Conservation (phyloP, 2,329 filamentous ascomycete species). For the Alternaria panax region DNA sequence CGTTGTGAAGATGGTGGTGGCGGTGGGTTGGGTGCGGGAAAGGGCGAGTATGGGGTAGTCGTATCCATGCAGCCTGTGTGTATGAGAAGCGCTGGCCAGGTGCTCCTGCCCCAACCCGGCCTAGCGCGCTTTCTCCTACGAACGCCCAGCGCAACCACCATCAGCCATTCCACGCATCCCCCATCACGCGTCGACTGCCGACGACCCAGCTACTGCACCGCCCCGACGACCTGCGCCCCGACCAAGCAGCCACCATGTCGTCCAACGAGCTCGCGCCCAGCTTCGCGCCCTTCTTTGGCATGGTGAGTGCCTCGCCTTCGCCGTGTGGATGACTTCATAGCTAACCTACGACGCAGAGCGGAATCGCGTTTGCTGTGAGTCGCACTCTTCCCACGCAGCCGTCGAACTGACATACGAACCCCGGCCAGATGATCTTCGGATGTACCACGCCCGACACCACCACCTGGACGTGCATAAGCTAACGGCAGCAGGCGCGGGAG, state of each 20-base stretch:
- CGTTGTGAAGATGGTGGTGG: slow-evolving; percentile 8
- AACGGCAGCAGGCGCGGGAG: slow-evolving; percentile 66
- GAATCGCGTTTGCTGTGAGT: slow-evolving; percentile 73
- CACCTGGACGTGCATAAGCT: slow-evolving; percentile 21
- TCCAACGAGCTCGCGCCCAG: slow-evolving; percentile 64
- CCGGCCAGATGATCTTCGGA: slow-evolving; percentile 75
- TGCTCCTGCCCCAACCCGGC: not conserved
- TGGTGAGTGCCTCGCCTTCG: slow-evolving; percentile 65
- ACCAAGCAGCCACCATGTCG: slow-evolving; percentile 26
- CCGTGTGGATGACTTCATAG: slow-evolving; percentile 34
- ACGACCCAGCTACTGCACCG: slow-evolving; percentile 4
- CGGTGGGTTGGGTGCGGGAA: slow-evolving; percentile 11
- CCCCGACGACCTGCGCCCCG: not conserved
- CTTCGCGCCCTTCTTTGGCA: slow-evolving; percentile 88
- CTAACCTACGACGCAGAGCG: slow-evolving; percentile 64
- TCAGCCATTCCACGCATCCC: slow-evolving; percentile 15
- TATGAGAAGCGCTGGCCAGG: slow-evolving; percentile 19
- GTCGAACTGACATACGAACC: slow-evolving; percentile 32
- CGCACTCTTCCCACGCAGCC: slow-evolving; percentile 13
- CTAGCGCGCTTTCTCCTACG: slow-evolving; percentile 1
- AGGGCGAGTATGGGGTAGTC: slow-evolving; percentile 10
- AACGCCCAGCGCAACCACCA: slow-evolving; percentile 28
- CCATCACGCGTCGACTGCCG: slow-evolving; percentile 7
- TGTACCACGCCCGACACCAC: slow-evolving; percentile 62
- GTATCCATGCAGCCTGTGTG: slow-evolving; percentile 15